Percentiles rank a stretch among this genome's conserved stretches.
Evolutionary conservation across 148 eudicot species (phyloP).

Genomic region (Spergularia bocconei): DNA sequence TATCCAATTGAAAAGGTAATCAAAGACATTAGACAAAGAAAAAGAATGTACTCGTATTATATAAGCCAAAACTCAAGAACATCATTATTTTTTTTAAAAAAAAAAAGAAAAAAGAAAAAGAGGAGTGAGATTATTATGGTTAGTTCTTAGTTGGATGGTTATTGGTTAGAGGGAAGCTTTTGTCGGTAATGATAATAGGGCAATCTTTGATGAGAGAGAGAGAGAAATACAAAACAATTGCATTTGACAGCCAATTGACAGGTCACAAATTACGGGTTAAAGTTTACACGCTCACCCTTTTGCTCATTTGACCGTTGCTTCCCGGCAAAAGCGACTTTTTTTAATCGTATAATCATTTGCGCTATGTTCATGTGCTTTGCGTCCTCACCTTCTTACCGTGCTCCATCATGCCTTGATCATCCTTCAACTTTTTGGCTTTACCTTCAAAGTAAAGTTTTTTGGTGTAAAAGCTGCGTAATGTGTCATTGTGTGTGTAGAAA

Average conservation of each 20-base stretch:
- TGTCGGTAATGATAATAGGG: slow-evolving; percentile 33
- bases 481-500: too few relatives aligned
- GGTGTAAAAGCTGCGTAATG: neutral
- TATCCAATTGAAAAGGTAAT: too few relatives aligned
- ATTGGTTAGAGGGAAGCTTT: slow-evolving; percentile 13
- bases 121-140: neutral
- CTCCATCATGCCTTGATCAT: neutral
- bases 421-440: too few relatives aligned
- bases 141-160: slow-evolving; percentile 18
- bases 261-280: slow-evolving; percentile 20
- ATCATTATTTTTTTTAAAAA: too few relatives aligned
- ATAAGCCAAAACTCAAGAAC: too few relatives aligned
- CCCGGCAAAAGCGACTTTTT: slow-evolving; percentile 13
- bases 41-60: too few relatives aligned
- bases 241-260: slow-evolving; percentile 42
- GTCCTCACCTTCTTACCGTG: neutral
- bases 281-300: slow-evolving; percentile 26
- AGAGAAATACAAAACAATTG: neutral
- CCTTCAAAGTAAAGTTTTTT: neutral
- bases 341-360: neutral
- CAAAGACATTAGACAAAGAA: too few relatives aligned
- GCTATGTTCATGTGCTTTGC: neutral
- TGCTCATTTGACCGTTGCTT: slow-evolving; percentile 34
- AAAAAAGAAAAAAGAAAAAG: neutral
- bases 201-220: slow-evolving; percentile 14